phyloP scores from a whole-genome alignment of 2,329 filamentous ascomycete genomes.

The Colletotrichum sp. region DNA sequence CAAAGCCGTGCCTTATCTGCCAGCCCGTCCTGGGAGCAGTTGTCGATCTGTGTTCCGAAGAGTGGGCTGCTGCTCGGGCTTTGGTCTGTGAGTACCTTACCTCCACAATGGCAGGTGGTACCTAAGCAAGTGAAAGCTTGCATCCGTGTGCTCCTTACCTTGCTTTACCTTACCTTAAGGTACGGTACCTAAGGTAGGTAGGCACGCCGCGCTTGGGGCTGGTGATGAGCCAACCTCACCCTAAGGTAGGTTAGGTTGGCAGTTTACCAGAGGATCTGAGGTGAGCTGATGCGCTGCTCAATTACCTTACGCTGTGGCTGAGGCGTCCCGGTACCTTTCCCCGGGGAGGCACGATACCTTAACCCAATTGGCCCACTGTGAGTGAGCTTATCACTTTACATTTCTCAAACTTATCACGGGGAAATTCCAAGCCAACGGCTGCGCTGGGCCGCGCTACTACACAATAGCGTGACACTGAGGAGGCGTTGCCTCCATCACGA shows the following conservation, averaged over 20 bases:
- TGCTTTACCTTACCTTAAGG: too few relatives aligned
- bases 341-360: background rate
- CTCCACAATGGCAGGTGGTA: background rate
- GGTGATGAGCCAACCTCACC: background rate
- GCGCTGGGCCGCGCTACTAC: background rate
- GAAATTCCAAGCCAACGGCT: constrained; percentile 9
- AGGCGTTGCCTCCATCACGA: background rate
- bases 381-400: background rate
- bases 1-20: constrained; percentile 9
- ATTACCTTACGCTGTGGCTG: background rate
- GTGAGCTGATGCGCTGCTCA: background rate
- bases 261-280: background rate
- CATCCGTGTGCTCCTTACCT: background rate
- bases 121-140: background rate
- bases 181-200: background rate
- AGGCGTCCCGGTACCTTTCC: background rate
- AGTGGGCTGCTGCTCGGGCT: background rate
- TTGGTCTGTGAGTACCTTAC: background rate
- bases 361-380: background rate
- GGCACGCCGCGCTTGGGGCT: background rate
- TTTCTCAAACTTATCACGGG: constrained; percentile 1
- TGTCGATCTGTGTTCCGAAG: constrained; percentile 4
- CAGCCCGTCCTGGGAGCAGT: background rate
- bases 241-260: too few relatives aligned
- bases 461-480: background rate